These are phyloP conservation scores for Hypoxylon sp. DNA, from an alignment of 2,329 filamentous ascomycete species.

Conservation along the genomic window DNA sequence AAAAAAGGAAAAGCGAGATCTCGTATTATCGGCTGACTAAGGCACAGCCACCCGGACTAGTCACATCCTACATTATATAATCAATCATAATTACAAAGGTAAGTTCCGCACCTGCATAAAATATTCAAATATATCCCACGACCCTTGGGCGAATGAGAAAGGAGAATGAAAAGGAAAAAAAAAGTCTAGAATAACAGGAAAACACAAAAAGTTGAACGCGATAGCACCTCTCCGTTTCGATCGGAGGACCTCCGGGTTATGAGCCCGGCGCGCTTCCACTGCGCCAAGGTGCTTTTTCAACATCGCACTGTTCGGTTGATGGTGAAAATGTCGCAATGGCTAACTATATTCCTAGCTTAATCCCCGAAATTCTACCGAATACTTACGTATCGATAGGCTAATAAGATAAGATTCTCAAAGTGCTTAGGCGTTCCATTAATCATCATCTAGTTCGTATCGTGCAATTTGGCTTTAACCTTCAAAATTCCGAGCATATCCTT, in stretches of 20 bases:
- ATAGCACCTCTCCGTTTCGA: conserved; percentile 55
- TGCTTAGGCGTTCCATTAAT: no score
- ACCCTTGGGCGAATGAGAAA: not conserved
- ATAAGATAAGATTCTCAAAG: not conserved
- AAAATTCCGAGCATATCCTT: not conserved
- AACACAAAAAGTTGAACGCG: conserved; percentile 18
- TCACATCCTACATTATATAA: conserved; percentile 1
- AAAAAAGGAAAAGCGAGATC: conserved; percentile 4
- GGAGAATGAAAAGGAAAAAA: conserved; percentile 4
- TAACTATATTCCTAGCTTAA: not conserved
- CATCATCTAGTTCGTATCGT: no score
- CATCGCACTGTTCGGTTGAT: not conserved
- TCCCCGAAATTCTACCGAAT: conserved; percentile 7
- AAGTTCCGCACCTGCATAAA: not conserved
- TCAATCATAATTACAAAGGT: not conserved
- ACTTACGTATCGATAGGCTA: not conserved
- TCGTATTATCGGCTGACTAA: conserved; percentile 15
- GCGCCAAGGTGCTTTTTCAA: conserved; percentile 52
- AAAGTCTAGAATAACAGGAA: conserved; percentile 7
- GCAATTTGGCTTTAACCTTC: not conserved
- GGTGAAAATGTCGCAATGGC: not conserved
- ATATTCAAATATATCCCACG: not conserved
- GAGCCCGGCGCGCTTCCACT: conserved; percentile 56
- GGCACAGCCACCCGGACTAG: conserved; percentile 19
- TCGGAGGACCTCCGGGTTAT: conserved; percentile 56